Conservation (phyloP, 1,284 basidiomycete species). For the Ceratorhiza oryzae-sativae region DNA sequence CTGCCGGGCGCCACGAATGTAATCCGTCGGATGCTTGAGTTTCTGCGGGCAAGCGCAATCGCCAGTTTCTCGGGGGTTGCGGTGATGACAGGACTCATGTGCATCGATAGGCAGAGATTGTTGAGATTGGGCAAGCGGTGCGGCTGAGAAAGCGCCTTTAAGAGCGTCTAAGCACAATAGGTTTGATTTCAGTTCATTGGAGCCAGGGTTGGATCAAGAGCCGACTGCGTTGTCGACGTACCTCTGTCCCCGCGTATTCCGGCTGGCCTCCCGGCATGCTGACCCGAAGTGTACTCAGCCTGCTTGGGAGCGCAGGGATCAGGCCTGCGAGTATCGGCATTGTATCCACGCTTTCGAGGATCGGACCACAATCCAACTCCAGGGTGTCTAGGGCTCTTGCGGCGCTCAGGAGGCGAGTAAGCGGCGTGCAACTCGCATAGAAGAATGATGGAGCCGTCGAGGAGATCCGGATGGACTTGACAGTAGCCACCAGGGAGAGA, state of each 20-base stretch:
- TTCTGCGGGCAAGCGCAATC: conserved; percentile 3
- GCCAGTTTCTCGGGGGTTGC: neutral
- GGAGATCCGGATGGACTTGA: conserved; percentile 16
- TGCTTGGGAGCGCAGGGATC: conserved; percentile 18
- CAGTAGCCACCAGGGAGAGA: neutral
- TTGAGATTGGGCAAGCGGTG: neutral
- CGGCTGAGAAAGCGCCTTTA: neutral
- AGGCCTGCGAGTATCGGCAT: conserved; percentile 3
- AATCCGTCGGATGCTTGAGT: neutral
- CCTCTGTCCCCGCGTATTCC: conserved; percentile 1
- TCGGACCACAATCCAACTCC: conserved; percentile 15
- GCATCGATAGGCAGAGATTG: conserved; percentile 15
- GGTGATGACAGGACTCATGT: neutral
- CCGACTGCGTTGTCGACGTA: neutral
- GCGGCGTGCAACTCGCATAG: neutral
- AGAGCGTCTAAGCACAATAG: neutral
- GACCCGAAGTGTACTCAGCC: neutral
- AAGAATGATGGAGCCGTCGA: conserved; percentile 3
- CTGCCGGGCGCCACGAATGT: conserved; percentile 15
- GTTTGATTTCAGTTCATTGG: neutral
- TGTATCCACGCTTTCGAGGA: neutral
- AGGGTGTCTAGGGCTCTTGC: neutral
- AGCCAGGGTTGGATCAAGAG: neutral
- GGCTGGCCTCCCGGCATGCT: conserved; percentile 24
- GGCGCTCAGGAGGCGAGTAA: conserved; percentile 5